Base-by-base conservation (phyloP, 495 filamentous ascomycete genomes). In the Aspergillus avenaceus region DNA sequence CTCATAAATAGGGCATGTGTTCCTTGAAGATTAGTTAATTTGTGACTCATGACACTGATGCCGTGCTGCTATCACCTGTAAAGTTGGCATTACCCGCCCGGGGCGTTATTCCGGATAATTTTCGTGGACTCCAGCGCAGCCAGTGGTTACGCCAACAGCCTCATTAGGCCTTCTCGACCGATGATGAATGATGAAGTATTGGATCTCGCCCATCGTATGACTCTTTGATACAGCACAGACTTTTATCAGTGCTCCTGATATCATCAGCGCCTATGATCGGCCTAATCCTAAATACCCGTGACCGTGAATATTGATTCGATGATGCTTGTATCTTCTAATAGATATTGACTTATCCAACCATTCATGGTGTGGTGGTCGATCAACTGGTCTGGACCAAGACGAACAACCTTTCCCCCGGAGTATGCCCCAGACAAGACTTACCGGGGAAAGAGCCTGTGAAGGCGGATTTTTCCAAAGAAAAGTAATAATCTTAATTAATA, bases 121-220 rank as follows among this genome's bases (percentile, higher is more conserved):
- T 58, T 61, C 59, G 59, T 61, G 28, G 25, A 22, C 46, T 48
- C 47, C 45, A 52, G 44, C 19, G 14, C 49, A 45, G 28, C 49
- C 49, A 45, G 28, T 52, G 49, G 49, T 36, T 52, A 22, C 41
- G 41, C 25, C 49, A 13, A 27, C 34, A 47, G 26, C 47, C 47
- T 50, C 32, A 23, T 29, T n/a, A 5, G 19, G 23, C 49, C 21
- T 11, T 40, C 45, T 37, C 14, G 19, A 34, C 32, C 45, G 45
- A 47, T 47, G 47, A 53, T 50, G 53, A 57, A 41, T 52, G 53
- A 55, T 60, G 57, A 55, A 47, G 50, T 56, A 50, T 54, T 56
- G 53, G 53, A 60, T 54, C 46, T 60, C 50, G 52, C 29, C 47
- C 49, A 53, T 59, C 56, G 56, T 59, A 55, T 59, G 56, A 59